Evolutionary conservation across 108 stramenopile species (phyloP), one percentile per base, ranked within the genome.

Genomic region (Cyclotella baltica): DNA sequence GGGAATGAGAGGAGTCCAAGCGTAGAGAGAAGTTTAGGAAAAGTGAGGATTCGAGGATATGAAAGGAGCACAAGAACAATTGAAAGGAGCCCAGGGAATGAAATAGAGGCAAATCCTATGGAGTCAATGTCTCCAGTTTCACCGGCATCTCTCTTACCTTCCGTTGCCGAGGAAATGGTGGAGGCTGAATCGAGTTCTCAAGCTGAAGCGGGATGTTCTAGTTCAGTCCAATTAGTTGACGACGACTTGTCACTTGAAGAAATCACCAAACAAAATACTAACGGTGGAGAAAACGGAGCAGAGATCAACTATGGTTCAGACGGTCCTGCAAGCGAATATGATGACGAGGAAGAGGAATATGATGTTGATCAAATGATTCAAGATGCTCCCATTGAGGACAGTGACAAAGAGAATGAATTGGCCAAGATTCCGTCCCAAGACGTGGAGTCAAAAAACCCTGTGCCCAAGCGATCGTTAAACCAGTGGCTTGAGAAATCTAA

Each of bases 91-190:
- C 62, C 51, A 23, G 22, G n/a, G 30, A 38, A 61, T 22, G 30
- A 70, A 40, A 47, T 30, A 22, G 43, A 23, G 16, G 20, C 40
- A 13, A 11, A 25, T 13, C 34, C 19, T 43, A 50, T 29, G 8
- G 61, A 65, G 40, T 43, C 50, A 18, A 48, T 61, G 6, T 27
- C 22, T 31, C 2, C 38, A 30, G 28, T 33, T 13, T 61, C 59
- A 8, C 59, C 59, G 4, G 23, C 55, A 27, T 25, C 20, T 27
- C 34, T 61, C 1, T 84, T 88, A 36, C 86, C 72, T 18, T 72
- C 87, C 25, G 81, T 85, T 53, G 78, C 80, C 10, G 78, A 86
- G 27, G 88, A 78, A 30, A 36, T 67, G 4, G 74, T 72, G 11
- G 78, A 88, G 16, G 81, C 62, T 29, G 80, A 76, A 40, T 67